Percentiles rank a stretch among this genome's conserved stretches.
Conservation (phyloP, 2,329 filamentous ascomycete genomes). For the Fusarium sp. region DNA sequence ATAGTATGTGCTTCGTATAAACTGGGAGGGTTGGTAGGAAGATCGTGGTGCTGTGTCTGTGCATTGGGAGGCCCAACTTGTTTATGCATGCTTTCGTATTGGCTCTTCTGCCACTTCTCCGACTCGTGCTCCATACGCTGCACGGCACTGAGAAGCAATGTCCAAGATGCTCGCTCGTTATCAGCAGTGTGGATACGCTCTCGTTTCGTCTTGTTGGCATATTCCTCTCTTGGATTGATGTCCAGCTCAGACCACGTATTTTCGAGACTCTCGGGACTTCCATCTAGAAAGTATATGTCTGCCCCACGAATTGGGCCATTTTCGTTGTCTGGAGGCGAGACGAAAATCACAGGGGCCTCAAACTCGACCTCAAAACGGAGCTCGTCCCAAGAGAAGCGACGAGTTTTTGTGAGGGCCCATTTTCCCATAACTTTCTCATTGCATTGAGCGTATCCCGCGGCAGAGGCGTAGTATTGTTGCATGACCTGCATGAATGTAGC, state of each 20-base stretch:
- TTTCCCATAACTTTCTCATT: slow-evolving; percentile 61
- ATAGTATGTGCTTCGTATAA: slow-evolving; percentile 54
- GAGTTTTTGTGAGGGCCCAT: slow-evolving; percentile 57
- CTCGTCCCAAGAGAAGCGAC: slow-evolving; percentile 56
- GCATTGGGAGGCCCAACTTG: slow-evolving; percentile 36
- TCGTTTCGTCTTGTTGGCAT: slow-evolving; percentile 43
- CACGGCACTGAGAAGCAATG: slow-evolving; percentile 61
- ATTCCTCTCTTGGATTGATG: slow-evolving; percentile 47
- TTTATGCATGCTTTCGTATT: slow-evolving; percentile 47
- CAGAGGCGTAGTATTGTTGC: slow-evolving; percentile 63
- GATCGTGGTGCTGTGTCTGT: slow-evolving; percentile 24
- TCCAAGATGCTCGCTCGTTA: slow-evolving; percentile 68
- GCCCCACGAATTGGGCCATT: slow-evolving; percentile 50
- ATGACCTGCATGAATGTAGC: slow-evolving; percentile 61
- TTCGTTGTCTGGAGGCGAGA: slow-evolving; percentile 57
- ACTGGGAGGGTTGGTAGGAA: slow-evolving; percentile 42
- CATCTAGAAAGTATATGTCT: slow-evolving; percentile 54
- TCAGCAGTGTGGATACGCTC: slow-evolving; percentile 64
- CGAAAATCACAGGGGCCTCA: slow-evolving; percentile 63
- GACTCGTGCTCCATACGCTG: slow-evolving; percentile 64
- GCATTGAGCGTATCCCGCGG: slow-evolving; percentile 62
- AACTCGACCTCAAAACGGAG: slow-evolving; percentile 63
- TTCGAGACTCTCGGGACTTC: slow-evolving; percentile 51
- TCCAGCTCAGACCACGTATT: slow-evolving; percentile 51
- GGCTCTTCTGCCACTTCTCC: slow-evolving; percentile 57